These are phyloP conservation scores for Hylodesmum podocarpum DNA, from an alignment of 306 rosid species.

Conservation along the genomic window DNA sequence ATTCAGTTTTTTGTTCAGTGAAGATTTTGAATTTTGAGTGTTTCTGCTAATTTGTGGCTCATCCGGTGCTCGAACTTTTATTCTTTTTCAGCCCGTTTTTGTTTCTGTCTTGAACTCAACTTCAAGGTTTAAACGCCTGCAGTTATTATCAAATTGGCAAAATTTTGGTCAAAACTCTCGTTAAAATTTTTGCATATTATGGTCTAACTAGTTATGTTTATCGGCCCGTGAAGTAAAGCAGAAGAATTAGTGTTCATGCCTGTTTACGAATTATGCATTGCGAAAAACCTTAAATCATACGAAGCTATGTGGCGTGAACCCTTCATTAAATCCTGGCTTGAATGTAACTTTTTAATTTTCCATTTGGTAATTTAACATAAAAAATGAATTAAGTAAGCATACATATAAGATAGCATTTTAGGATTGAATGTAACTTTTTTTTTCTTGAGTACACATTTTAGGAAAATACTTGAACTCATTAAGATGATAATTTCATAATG, in stretches of 20 bases:
- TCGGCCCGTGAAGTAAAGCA: no score
- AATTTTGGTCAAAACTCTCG: not conserved
- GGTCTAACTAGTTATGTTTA: not conserved
- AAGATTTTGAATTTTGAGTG: constrained; percentile 25
- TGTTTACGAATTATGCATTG: not conserved
- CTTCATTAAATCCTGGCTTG: not conserved
- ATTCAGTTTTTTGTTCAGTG: constrained; percentile 1
- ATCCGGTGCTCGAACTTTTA: not conserved
- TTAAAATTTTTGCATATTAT: not conserved
- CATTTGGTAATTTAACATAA: not conserved
- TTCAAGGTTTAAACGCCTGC: not conserved
- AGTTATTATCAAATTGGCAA: not conserved
- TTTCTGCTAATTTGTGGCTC: not conserved
- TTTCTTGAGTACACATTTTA: no score
- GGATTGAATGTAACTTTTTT: no score
- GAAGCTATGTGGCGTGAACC: not conserved
- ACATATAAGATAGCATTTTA: no score
- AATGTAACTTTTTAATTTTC: not conserved
- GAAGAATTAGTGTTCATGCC: not conserved
- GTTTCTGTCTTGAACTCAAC: not conserved
- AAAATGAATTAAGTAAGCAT: no score
- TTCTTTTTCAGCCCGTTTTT: not conserved
- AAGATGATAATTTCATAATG: no score
- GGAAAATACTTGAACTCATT: no score
- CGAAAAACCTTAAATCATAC: not conserved